Evolutionary conservation across 768 basidiomycete genomes (phyloP), one percentile per base, ranked within the genome.

Genomic region (Hirschioporus abietinus): DNA sequence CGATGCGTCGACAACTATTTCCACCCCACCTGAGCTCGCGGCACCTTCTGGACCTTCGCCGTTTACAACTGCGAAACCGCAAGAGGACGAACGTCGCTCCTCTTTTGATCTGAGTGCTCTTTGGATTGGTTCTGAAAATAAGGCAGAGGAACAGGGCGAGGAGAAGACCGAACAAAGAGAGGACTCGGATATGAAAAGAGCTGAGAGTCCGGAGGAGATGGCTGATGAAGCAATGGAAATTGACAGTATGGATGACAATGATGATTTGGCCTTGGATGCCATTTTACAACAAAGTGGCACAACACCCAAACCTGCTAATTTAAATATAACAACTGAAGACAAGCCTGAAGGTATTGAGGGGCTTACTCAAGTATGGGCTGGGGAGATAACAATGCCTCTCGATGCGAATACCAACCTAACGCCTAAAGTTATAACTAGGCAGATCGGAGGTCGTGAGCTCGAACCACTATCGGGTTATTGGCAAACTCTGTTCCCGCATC

Each of bases 181-280:
- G 61, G 23, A 4, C 30, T 30, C 30, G 64, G 36, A 12, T 15
- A 36, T 36, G 12, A 27, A 64, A 26, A 25, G 63, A 26, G 25
- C 64, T 23, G 73, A 69, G 36, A 70, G 72, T 17, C 76, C 74
- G 26, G 77, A 76, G 20, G 76, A 76, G 2, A 82, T 79, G 35
- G 65, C 67, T 69, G 81, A 81, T n/a, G 77, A 78, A 35, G 74
- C 77, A 9, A 82, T 84, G 69, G 85, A 83, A 71, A 76, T 66
- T 68, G 65, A 63, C 34, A 61, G 70, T 24, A 70, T 73, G 20
- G 71, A 70, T 63, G 84, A 82, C 67, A 82, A 88, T 10, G 86
- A 88, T 64, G 93, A 93, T 76, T 85, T 87, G 68, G 93, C 93
- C 74, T 93, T 95, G 71, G 93, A 94, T 70, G 91, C 93, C 87